Base-by-base conservation (phyloP, 345 rosid genomes). In the Hypericum androsaemum region DNA sequence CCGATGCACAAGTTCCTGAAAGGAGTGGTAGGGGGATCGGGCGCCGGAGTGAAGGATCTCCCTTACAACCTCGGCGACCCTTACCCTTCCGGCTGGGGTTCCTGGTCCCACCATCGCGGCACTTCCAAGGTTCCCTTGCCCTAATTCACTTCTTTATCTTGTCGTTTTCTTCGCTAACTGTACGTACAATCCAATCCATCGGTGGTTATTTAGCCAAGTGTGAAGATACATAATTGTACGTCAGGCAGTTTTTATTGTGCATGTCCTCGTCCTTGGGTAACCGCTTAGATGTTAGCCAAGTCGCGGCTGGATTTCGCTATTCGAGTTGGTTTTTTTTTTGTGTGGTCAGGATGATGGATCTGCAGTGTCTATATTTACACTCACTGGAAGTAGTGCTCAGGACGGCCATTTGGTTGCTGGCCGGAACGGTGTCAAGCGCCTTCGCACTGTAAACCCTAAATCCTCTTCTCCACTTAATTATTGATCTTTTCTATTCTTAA, bases 391-490 rank as follows among this genome's bases (percentile, higher is more conserved):
- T 67, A 85, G 63, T 67, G 73, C 90, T 47, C 94, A 83, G 71
- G 98, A 92, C 49, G 94, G 94, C 15, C 95, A 81, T 71, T 61
- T 92, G 60, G 88, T 88, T 41, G 98, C 98, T 32, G 98, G 88
- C 35, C 78, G 97, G 37, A 92, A 92, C 58, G 98, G 98, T 50
- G 90, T 92, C 68, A 92, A 88, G 77, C 96, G 98, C 49, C 97
- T 92, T 42, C 98, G 98, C 32, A 92, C 98, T 7, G 98, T 92
- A 80, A 70, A 80, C 50, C 38, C 22, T 32, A n/a, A n/a, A 8
- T 22, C 6, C 8, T 36, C 16, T 47, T 54, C 32, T n/a, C 17
- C 8, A 1, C 32, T 22, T n/a, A n/a, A n/a, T 22, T 22, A 22
- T 22, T 22, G 32, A 1, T 22, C n/a, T n/a, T n/a, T n/a, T n/a